A percentile compares a stretch with the other conserved stretches of the same genome.
Conservation (phyloP, 345 rosid species). For the Cardiospermum halicacabum region DNA sequence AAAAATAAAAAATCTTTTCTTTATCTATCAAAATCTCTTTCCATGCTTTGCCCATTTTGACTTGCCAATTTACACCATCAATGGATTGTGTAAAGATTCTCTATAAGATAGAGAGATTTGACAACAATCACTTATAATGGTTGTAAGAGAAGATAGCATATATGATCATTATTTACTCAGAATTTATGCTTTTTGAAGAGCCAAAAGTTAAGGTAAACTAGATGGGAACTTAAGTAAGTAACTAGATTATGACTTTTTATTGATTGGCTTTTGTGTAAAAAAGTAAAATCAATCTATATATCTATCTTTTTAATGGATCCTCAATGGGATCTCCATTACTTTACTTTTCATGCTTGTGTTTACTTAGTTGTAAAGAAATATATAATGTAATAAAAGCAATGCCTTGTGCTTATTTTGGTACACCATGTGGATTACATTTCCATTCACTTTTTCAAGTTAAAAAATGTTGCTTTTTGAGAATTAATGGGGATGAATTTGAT, state of each 20-base stretch:
- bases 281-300: too few relatives aligned
- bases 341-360: neutral
- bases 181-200: too few relatives aligned
- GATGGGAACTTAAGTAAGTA: too few relatives aligned
- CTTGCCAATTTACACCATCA: neutral
- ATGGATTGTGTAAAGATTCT: neutral
- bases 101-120: neutral
- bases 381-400: neutral
- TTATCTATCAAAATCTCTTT: neutral
- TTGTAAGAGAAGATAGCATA: too few relatives aligned
- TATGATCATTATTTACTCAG: neutral
- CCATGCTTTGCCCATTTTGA: conserved; percentile 2
- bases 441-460: neutral
- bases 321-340: conserved; percentile 3
- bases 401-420: neutral
- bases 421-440: neutral
- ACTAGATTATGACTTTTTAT: neutral
- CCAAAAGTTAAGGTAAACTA: too few relatives aligned
- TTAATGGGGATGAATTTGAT: neutral
- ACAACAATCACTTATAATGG: neutral
- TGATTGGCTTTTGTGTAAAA: conserved; percentile 1
- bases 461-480: neutral
- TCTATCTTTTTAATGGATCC: neutral
- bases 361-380: conserved; percentile 17
- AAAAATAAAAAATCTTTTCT: too few relatives aligned